Percentiles rank a stretch among this genome's conserved stretches.
These are phyloP conservation scores for Aspergillus mulundensis DNA, from an alignment of 495 filamentous ascomycete species.

Conservation along the genomic window DNA sequence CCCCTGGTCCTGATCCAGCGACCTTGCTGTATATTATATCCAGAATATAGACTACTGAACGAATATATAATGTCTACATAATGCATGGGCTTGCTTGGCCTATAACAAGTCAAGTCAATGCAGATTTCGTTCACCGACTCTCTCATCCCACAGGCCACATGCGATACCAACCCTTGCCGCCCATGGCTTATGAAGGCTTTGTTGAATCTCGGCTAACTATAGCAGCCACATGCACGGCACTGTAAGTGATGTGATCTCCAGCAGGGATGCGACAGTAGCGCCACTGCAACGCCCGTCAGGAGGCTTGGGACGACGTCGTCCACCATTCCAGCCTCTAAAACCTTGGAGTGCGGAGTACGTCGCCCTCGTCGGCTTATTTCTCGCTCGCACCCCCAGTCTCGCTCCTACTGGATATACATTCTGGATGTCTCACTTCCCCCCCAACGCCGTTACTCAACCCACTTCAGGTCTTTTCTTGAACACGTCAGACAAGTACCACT, in stretches of 20 bases:
- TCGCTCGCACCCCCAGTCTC: neutral
- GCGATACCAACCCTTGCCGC: no score
- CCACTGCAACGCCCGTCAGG: neutral
- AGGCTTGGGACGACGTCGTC: no score
- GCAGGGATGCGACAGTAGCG: neutral
- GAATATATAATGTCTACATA: neutral
- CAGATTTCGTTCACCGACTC: neutral
- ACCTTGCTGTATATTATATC: constrained; percentile 8
- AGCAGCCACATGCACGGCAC: neutral
- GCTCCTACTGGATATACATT: neutral
- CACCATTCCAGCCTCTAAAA: neutral
- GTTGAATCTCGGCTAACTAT: no score
- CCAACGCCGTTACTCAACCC: neutral
- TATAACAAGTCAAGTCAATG: neutral
- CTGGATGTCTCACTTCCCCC: neutral
- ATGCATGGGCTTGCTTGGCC: neutral
- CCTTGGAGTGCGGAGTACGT: neutral
- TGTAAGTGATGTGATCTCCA: neutral
- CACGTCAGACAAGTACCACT: constrained; percentile 5
- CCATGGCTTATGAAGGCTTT: no score
- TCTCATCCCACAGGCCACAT: no score
- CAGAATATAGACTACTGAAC: neutral
- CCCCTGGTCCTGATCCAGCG: neutral
- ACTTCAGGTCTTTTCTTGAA: no score
- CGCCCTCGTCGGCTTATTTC: neutral